Conservation (phyloP, 1,284 basidiomycete genomes). For the Abortiporus biennis region DNA sequence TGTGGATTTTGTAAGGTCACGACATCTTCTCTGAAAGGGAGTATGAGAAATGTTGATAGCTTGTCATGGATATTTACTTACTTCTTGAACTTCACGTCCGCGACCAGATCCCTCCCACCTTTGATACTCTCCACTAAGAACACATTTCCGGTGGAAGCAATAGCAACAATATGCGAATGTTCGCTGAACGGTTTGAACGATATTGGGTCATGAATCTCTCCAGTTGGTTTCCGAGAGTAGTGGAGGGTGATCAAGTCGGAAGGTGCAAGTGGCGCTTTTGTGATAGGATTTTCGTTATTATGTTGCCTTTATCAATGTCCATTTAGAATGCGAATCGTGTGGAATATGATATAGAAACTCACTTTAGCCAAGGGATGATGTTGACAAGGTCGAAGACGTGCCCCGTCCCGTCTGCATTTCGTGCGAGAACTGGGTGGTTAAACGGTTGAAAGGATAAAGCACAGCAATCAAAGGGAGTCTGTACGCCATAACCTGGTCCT, state of each 20-base stretch:
- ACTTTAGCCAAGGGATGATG: conserved; percentile 93
- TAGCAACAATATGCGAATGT: conserved; percentile 87
- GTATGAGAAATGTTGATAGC: conserved; percentile 3
- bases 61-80: conserved; percentile 25
- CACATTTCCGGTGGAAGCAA: conserved; percentile 89
- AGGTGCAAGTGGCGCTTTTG: conserved; percentile 74
- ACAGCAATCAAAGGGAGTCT: conserved; percentile 88
- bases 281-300: conserved; percentile 80
- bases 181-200: conserved; percentile 91
- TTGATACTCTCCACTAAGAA: conserved; percentile 89
- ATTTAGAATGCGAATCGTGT: conserved; percentile 9
- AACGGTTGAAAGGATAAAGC: conserved; percentile 91
- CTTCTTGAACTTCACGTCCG: conserved; percentile 84
- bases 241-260: conserved; percentile 84
- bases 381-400: conserved; percentile 83
- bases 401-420: conserved; percentile 74
- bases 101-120: conserved; percentile 80
- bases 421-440: conserved; percentile 82
- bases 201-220: conserved; percentile 86
- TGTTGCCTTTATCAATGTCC: conserved; percentile 46
- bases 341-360: conserved; percentile 25
- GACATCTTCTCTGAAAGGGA: conserved; percentile 65
- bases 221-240: conserved; percentile 76
- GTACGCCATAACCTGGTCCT: conserved; percentile 50
- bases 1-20: conserved; percentile 92